Conservation (phyloP, 768 basidiomycete genomes). For the Mycena venus region DNA sequence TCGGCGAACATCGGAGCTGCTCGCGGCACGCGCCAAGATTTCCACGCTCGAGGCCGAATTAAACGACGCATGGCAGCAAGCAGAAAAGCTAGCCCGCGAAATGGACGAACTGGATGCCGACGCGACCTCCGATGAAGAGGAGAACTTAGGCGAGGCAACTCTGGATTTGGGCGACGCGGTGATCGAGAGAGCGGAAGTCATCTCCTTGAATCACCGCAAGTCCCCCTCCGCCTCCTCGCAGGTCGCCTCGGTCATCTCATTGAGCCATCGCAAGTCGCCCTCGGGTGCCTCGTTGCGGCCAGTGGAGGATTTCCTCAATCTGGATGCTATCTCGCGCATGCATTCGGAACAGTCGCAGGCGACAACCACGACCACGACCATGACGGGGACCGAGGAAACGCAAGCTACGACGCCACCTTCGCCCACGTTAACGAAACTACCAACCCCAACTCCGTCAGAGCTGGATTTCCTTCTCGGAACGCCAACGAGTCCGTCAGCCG, state of each 20-base stretch:
- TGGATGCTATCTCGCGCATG: constrained; percentile 27
- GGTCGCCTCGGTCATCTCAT: constrained; percentile 21
- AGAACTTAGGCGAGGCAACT: constrained; percentile 15
- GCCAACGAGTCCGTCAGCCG: not conserved
- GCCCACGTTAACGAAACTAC: constrained; percentile 23
- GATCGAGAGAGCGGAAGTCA: constrained; percentile 62
- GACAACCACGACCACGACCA: not conserved
- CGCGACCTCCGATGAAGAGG: constrained; percentile 40
- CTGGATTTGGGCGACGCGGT: constrained; percentile 43
- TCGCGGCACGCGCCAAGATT: constrained; percentile 60
- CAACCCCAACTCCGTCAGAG: constrained; percentile 24
- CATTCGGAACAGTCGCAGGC: constrained; percentile 18
- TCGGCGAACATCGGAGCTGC: constrained; percentile 71
- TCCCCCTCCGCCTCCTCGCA: constrained; percentile 36
- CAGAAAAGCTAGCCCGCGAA: constrained; percentile 78
- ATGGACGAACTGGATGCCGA: constrained; percentile 72
- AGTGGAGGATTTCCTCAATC: not conserved
- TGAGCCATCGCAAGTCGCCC: constrained; percentile 46
- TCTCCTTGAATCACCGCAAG: constrained; percentile 50
- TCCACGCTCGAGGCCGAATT: constrained; percentile 75
- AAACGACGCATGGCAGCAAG: constrained; percentile 86
- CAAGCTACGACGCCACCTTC: not conserved
- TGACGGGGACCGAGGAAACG: not conserved
- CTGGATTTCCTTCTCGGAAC: not conserved
- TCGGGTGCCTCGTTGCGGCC: constrained; percentile 26